phyloP scores from a whole-genome alignment of 768 basidiomycete species.

The Xanthoconium stramineum region DNA sequence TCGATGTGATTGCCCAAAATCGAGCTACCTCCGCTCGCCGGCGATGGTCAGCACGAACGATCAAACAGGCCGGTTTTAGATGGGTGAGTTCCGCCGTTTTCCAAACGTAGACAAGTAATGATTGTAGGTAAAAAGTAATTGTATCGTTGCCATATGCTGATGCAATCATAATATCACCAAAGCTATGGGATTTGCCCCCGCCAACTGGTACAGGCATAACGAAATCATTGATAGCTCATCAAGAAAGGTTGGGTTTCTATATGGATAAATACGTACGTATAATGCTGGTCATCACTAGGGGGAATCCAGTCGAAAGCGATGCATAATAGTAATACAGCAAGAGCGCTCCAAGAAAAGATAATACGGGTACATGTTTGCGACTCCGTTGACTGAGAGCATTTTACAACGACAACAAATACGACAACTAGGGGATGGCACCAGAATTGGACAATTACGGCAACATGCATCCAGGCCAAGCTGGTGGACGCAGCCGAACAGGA shows the following conservation, averaged over 20 bases:
- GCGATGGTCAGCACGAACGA: constrained; percentile 14
- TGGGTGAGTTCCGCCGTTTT: constrained; percentile 5
- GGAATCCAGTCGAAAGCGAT: constrained; percentile 14
- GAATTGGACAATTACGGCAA: constrained; percentile 19
- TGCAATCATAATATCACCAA: constrained; percentile 5
- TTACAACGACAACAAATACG: constrained; percentile 25
- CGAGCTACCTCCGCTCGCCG: constrained; percentile 20
- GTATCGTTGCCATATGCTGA: constrained; percentile 4
- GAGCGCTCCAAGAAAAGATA: constrained; percentile 25
- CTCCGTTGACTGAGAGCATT: constrained; percentile 12
- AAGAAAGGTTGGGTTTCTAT: constrained; percentile 20
- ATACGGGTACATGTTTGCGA: constrained; percentile 24
- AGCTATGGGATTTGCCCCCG: constrained; percentile 19
- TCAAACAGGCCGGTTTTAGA: constrained; percentile 15
- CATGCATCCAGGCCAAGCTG: constrained; percentile 1
- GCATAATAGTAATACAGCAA: constrained; percentile 30
- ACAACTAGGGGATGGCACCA: constrained; percentile 17
- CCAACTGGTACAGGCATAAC: constrained; percentile 6
- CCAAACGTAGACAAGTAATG: constrained; percentile 3
- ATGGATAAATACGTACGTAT: constrained; percentile 19
- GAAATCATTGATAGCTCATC: constrained; percentile 27
- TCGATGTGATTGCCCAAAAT: constrained; percentile 17
- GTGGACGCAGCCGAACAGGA: constrained; percentile 8
- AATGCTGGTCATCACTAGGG: constrained; percentile 1
- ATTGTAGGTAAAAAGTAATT: background rate